Evolutionary conservation across 2,329 filamentous ascomycete species (phyloP).

Genomic region (Teratosphaeria gauchensis): DNA sequence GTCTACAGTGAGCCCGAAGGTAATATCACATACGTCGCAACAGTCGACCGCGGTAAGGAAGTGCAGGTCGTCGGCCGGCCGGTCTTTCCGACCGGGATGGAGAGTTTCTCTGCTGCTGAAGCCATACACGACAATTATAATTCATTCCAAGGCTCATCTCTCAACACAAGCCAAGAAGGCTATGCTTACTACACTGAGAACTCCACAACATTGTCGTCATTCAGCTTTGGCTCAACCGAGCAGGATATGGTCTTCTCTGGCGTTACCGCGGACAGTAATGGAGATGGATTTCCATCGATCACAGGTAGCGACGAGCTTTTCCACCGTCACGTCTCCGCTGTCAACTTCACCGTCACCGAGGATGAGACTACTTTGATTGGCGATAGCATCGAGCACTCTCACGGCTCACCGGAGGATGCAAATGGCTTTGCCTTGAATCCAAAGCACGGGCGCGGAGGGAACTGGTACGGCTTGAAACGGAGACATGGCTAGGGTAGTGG

Average conservation of each 20-base stretch:
- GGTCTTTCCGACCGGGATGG: constrained; percentile 51
- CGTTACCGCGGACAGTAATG: constrained; percentile 18
- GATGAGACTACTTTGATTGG: constrained; percentile 35
- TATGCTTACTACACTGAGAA: constrained; percentile 46
- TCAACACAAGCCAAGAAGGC: constrained; percentile 49
- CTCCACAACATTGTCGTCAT: constrained; percentile 38
- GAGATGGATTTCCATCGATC: constrained; percentile 7
- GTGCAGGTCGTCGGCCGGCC: constrained; percentile 37
- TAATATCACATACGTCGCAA: constrained; percentile 37
- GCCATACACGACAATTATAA: constrained; percentile 1
- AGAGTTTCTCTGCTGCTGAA: constrained; percentile 39
- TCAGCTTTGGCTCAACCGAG: constrained; percentile 45
- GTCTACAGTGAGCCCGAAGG: constrained; percentile 35
- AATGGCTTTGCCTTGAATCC: not conserved
- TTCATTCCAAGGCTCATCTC: constrained; percentile 29
- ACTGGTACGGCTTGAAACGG: not conserved
- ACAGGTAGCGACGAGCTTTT: constrained; percentile 41
- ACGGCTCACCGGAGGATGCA: not conserved
- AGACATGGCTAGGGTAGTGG: not conserved
- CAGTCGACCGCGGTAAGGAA: constrained; percentile 41
- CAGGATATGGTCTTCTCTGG: constrained; percentile 50
- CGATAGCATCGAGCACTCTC: not conserved
- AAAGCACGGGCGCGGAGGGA: constrained; percentile 10
- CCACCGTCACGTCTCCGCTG: constrained; percentile 44
- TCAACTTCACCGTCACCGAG: constrained; percentile 43